Conservation (phyloP, 139 green algal genomes). For the Coelastrella sp. region DNA sequence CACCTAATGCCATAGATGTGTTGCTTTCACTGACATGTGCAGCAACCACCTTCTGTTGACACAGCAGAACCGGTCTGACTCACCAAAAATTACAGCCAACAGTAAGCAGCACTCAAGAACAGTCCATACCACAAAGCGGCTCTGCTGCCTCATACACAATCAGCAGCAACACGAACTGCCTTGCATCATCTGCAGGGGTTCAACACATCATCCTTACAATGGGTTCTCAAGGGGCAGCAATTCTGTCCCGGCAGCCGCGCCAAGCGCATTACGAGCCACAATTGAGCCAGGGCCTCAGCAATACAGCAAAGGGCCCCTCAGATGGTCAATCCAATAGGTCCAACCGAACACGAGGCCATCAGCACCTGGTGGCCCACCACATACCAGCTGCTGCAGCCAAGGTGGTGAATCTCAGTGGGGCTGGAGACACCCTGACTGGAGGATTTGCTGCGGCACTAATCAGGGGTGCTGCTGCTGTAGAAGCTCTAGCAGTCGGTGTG, state of each 20-base stretch:
- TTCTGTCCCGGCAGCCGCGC: conserved; percentile 49
- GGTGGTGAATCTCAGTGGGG: conserved; percentile 71
- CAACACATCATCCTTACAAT: conserved; percentile 71
- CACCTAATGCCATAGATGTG: background rate
- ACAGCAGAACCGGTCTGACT: background rate
- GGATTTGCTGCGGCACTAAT: background rate
- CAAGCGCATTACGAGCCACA: background rate
- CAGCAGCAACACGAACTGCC: background rate
- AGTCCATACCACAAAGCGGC: no score
- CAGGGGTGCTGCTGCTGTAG: background rate
- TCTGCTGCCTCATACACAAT: no score
- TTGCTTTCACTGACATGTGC: background rate
- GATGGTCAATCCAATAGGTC: background rate
- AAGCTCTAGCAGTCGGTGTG: background rate
- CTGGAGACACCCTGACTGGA: conserved; percentile 33
- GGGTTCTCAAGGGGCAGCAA: conserved; percentile 61
- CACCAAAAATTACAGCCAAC: background rate
- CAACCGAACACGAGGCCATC: background rate
- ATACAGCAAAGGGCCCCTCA: background rate
- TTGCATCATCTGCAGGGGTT: conserved; percentile 47
- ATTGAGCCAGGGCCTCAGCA: background rate
- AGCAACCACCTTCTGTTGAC: no score
- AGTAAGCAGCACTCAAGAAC: background rate
- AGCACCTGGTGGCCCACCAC: background rate
- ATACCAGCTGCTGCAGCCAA: conserved; percentile 55